Evolutionary conservation across 2,329 filamentous ascomycete genomes (phyloP).

Genomic region (Colletotrichum tofieldiae): DNA sequence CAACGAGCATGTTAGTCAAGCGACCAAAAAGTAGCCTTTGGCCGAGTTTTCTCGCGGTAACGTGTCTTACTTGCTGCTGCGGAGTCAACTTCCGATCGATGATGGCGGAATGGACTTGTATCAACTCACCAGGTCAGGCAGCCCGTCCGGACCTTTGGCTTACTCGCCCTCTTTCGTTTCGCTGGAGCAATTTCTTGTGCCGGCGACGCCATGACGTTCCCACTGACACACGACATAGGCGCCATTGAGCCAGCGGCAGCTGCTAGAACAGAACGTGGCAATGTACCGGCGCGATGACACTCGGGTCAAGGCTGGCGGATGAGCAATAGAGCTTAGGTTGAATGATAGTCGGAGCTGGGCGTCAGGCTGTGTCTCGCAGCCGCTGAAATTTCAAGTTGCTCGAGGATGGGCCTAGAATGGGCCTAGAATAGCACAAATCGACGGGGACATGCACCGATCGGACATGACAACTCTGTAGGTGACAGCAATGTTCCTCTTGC

Average conservation of each 20-base stretch:
- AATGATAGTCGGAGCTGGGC: no score
- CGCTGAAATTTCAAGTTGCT: not conserved
- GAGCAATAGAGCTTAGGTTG: not conserved
- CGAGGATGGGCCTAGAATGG: not conserved
- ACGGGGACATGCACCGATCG: not conserved
- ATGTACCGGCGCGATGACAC: not conserved
- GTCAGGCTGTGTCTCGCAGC: not conserved
- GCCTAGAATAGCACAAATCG: not conserved
- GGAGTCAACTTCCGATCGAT: constrained; percentile 13
- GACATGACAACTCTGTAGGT: not conserved
- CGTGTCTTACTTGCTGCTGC: constrained; percentile 49
- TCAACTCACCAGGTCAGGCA: constrained; percentile 57
- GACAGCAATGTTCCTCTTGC: constrained; percentile 10
- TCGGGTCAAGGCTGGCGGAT: not conserved
- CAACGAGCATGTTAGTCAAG: constrained; percentile 13
- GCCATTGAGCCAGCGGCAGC: constrained; percentile 6
- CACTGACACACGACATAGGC: constrained; percentile 6
- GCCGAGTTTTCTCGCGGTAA: not conserved
- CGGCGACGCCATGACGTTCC: not conserved
- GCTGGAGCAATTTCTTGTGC: not conserved
- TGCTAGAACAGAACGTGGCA: not conserved
- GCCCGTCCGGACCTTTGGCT: constrained; percentile 57
- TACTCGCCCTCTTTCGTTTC: constrained; percentile 53
- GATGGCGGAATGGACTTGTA: not conserved
- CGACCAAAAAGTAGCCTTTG: not conserved